Conservation (phyloP, 306 rosid species). For the Lathyrus oleraceus region DNA sequence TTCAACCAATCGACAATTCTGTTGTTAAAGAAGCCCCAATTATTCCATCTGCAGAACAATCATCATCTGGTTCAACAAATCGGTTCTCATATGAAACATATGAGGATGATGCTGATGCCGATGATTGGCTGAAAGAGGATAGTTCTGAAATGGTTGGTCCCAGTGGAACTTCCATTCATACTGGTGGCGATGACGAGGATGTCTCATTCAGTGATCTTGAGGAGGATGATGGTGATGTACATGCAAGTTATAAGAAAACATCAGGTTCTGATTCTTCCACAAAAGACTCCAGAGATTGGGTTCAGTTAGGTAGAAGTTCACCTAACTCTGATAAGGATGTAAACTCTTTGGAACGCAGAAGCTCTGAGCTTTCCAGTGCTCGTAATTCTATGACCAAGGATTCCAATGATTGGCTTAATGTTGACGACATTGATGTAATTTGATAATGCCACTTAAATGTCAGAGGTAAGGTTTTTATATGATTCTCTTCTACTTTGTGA, state of each 20-base stretch:
- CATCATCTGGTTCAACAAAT: constrained; percentile 49
- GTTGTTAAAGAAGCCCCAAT: constrained; percentile 56
- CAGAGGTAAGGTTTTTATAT: constrained; percentile 36
- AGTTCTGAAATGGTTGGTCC: constrained; percentile 69
- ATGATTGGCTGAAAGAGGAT: constrained; percentile 97
- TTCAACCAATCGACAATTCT: constrained; percentile 58
- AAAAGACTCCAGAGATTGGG: constrained; percentile 92
- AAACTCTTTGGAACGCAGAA: constrained; percentile 50
- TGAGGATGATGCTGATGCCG: constrained; percentile 87
- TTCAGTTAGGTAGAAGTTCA: constrained; percentile 73
- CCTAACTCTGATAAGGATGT: constrained; percentile 67
- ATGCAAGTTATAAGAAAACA: constrained; percentile 56
- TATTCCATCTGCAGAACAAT: constrained; percentile 34
- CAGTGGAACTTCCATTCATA: constrained; percentile 56
- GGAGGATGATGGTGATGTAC: constrained; percentile 73
- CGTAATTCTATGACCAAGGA: constrained; percentile 67
- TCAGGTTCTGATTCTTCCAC: constrained; percentile 87
- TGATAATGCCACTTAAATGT: constrained; percentile 44
- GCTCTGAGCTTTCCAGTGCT: constrained; percentile 60
- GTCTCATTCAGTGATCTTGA: constrained; percentile 97
- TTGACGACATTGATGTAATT: constrained; percentile 81
- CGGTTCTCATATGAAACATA: constrained; percentile 48
- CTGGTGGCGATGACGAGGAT: constrained; percentile 77
- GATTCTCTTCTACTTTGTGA: constrained; percentile 50
- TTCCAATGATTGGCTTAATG: constrained; percentile 88